phyloP scores from a whole-genome alignment of 2,329 filamentous ascomycete genomes.

The Fonsecaea monophora region DNA sequence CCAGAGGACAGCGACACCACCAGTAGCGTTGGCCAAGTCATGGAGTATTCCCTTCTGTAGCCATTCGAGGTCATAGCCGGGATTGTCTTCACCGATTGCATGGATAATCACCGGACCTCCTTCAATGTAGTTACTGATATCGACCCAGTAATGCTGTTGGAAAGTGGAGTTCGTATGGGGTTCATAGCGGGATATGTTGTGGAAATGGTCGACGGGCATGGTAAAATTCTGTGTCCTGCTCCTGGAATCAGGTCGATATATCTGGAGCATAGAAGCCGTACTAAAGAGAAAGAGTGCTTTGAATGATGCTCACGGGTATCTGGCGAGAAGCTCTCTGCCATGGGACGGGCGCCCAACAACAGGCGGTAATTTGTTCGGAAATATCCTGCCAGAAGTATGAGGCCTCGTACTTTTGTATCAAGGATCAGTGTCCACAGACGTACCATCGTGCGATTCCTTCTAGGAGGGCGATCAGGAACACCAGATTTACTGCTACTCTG shows the following conservation, averaged over 20 bases:
- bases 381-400: background rate
- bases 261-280: background rate
- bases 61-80: slow-evolving; percentile 66
- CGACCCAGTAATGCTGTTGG: slow-evolving; percentile 76
- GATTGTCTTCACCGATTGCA: slow-evolving; percentile 71
- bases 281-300: background rate
- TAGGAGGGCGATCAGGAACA: slow-evolving; percentile 3
- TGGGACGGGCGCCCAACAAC: slow-evolving; percentile 1
- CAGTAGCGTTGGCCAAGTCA: slow-evolving; percentile 71
- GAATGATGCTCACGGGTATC: slow-evolving; percentile 8
- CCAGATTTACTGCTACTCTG: background rate
- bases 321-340: slow-evolving; percentile 4
- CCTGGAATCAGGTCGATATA: background rate
- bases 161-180: slow-evolving; percentile 53
- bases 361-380: background rate
- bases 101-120: slow-evolving; percentile 84
- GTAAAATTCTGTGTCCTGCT: slow-evolving; percentile 47
- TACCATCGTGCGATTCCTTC: slow-evolving; percentile 4
- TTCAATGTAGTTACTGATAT: slow-evolving; percentile 73
- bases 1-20: slow-evolving; percentile 77
- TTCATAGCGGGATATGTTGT: slow-evolving; percentile 30
- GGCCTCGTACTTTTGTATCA: background rate
- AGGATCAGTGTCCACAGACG: background rate
- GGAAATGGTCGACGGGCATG: slow-evolving; percentile 31
- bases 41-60: slow-evolving; percentile 78